A percentile compares a stretch with the other conserved stretches of the same genome.
phyloP scores from a whole-genome alignment of 345 rosid genomes.

The Populus ilicifolia region DNA sequence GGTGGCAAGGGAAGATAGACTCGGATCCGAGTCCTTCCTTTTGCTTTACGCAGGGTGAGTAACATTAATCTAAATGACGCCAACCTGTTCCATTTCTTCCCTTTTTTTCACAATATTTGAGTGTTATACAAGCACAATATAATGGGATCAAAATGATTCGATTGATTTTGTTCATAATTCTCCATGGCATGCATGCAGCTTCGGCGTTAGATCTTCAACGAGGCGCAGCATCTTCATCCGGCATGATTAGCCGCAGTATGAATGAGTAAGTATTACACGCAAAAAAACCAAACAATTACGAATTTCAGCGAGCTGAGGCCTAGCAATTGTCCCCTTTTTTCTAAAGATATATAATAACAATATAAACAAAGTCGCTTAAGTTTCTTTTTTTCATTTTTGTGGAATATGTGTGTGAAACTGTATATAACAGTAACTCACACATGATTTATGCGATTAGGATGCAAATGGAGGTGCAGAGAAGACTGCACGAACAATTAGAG shows the following conservation, averaged over 20 bases:
- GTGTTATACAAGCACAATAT: background rate
- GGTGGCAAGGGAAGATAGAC: background rate
- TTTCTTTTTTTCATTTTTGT: constrained; percentile 11
- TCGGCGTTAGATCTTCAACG: constrained; percentile 83
- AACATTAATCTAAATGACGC: background rate
- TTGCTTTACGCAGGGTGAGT: background rate
- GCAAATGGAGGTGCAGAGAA: constrained; percentile 99
- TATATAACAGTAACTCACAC: constrained; percentile 40
- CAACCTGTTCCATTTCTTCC: background rate
- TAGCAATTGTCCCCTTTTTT: background rate
- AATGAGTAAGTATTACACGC: constrained; percentile 59
- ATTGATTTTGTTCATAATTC: background rate
- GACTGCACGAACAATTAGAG: constrained; percentile 97
- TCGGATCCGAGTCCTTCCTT: background rate
- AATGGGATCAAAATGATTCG: background rate
- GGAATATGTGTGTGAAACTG: constrained; percentile 27
- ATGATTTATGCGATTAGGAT: constrained; percentile 68
- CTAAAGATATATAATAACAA: background rate
- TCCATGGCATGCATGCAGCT: constrained; percentile 31
- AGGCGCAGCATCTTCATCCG: constrained; percentile 80
- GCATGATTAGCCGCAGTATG: constrained; percentile 86
- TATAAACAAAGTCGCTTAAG: background rate
- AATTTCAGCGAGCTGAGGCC: background rate
- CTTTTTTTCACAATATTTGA: background rate
- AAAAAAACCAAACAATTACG: background rate